Conservation (phyloP, 257 asterid species). For the Forsythia suspensa region DNA sequence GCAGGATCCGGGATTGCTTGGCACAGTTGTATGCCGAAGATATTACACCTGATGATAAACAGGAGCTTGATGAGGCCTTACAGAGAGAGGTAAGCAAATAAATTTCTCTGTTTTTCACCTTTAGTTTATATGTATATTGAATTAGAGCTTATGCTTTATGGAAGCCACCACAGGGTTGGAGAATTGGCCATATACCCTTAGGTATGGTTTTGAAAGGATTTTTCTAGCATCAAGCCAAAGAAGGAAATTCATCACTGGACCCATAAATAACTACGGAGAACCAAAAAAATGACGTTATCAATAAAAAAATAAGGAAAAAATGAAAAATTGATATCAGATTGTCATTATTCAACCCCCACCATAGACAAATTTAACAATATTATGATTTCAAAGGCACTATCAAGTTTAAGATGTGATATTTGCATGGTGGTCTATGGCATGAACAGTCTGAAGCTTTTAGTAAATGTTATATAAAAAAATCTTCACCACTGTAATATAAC, state of each 20-base stretch:
- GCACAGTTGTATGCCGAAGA: conserved; percentile 50
- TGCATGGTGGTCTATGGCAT: neutral
- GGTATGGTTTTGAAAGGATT: neutral
- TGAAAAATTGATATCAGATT: no score
- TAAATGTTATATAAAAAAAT: no score
- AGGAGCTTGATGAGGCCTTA: conserved; percentile 58
- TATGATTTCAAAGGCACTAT: neutral
- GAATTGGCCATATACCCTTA: neutral
- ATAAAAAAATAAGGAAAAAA: no score
- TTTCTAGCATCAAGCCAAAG: neutral
- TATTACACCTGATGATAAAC: conserved; percentile 62
- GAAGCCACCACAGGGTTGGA: neutral
- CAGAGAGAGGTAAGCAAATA: conserved; percentile 52
- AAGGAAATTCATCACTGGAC: neutral
- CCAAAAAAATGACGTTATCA: no score
- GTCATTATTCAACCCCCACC: no score
- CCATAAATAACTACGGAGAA: neutral
- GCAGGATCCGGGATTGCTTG: conserved; percentile 59
- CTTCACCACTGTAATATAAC: neutral
- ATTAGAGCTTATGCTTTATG: neutral
- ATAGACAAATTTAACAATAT: neutral
- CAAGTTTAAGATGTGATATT: neutral
- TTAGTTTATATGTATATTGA: neutral
- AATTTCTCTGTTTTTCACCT: neutral
- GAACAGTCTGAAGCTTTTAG: neutral